Evolutionary conservation across 208 protist species (phyloP).

Genomic region (Strigomonas galati): DNA sequence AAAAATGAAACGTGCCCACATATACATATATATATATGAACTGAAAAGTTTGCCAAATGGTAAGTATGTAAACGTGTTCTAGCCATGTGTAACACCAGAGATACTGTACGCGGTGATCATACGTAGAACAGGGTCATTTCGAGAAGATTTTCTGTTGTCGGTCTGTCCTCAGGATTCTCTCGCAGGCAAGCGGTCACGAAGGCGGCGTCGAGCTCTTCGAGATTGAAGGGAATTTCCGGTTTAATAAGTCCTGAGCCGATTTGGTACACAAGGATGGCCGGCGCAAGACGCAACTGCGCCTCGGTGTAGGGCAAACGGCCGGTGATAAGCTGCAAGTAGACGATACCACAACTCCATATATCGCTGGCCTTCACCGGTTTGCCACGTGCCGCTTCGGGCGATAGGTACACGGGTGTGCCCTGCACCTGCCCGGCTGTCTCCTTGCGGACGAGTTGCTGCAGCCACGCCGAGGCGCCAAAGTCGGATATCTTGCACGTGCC

Average conservation of each 20-base stretch:
- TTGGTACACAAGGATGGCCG: constrained; percentile 69
- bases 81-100: too few relatives aligned
- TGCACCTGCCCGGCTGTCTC: constrained; percentile 49
- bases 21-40: constrained; percentile 12
- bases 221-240: constrained; percentile 51
- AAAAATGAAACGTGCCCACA: not conserved
- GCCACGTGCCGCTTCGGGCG: constrained; percentile 80
- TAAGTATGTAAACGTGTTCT: not conserved
- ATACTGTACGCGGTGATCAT: too few relatives aligned
- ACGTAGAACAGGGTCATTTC: constrained; percentile 72
- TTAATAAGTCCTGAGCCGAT: constrained; percentile 63
- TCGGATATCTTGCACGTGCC: constrained; percentile 91
- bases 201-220: constrained; percentile 59
- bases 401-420: constrained; percentile 87
- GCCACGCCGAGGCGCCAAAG: constrained; percentile 82
- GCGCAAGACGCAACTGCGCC: constrained; percentile 40
- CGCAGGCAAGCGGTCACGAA: constrained; percentile 71
- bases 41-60: not conserved
- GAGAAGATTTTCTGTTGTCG: constrained; percentile 51
- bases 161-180: constrained; percentile 43
- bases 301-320: constrained; percentile 72
- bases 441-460: constrained; percentile 64
- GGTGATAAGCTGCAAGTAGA: constrained; percentile 84
- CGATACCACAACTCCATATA: constrained; percentile 87
- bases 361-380: constrained; percentile 69